Conservation (phyloP, 2,329 filamentous ascomycete species). For the Hirsutella minnesotensis region DNA sequence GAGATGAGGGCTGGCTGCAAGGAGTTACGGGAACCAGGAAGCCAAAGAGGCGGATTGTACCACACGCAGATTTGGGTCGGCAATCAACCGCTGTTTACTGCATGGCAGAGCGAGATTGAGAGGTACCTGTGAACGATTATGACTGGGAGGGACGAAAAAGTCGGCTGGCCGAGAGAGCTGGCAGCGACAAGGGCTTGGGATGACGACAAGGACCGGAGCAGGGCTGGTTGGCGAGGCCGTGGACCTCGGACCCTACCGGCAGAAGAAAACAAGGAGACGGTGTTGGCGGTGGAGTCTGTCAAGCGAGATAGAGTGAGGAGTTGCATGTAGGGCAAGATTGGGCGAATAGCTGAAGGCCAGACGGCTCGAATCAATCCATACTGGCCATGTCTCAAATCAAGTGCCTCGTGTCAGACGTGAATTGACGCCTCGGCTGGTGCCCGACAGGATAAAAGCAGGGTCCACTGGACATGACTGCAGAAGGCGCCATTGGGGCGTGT, state of each 20-base stretch:
- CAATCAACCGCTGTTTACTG: conserved; percentile 14
- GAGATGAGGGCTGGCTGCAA: conserved; percentile 6
- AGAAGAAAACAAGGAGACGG: neutral
- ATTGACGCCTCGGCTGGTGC: neutral
- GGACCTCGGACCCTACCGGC: neutral
- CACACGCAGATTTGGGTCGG: conserved; percentile 13
- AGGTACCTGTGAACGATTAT: conserved; percentile 10
- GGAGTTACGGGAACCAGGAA: conserved; percentile 10
- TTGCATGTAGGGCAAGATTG: neutral
- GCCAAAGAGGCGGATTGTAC: conserved; percentile 15
- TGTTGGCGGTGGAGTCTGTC: neutral
- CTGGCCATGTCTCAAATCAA: conserved; percentile 2
- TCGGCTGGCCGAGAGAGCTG: conserved; percentile 4
- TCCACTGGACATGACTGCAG: neutral
- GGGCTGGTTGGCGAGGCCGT: neutral
- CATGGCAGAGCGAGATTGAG: conserved; percentile 17
- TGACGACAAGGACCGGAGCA: conserved; percentile 7
- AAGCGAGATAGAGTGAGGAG: conserved; percentile 4
- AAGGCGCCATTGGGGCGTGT: neutral
- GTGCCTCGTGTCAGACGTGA: neutral
- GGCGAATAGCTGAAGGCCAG: conserved; percentile 3
- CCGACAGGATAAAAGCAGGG: neutral
- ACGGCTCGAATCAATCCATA: conserved; percentile 5
- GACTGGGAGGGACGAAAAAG: conserved; percentile 1
- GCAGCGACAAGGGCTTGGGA: conserved; percentile 6